Base-by-base conservation (phyloP, 2,329 filamentous ascomycete species). In the Geoglossum cookeanum region DNA sequence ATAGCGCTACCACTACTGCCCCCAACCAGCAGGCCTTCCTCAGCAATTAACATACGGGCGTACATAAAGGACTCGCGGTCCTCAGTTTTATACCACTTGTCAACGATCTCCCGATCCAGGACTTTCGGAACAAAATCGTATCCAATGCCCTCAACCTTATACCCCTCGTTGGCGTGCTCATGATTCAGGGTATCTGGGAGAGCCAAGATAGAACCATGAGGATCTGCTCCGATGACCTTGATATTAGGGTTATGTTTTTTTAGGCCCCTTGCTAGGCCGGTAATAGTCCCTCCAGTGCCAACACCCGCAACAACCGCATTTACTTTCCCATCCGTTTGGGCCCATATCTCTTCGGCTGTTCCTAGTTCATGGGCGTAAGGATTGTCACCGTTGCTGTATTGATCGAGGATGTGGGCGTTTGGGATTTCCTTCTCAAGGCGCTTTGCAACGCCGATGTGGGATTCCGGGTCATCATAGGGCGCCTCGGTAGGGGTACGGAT, bases 101-200 rank as follows among this genome's bases (percentile, higher is more conserved):
- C 87, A 33, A 98, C 86, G 4, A 79, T 69, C 32, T 82, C 71
- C 66, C 84, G 87, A 62, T 92, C 83, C 57, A 98, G 75, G 4
- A 98, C 94, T 29, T 97, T 87, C 5, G 94, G 92, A 59, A 98
- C 85, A 69, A 98, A 98, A 69, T 98, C 92, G 69, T 98, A 98
- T 22, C 92, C 92, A 65, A 98, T 98, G 48, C 92, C 92, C 73
- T 98, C 92, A 0, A 98, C 92, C 74, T 98, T 97, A 75, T 98
- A 98, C 1, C 83, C 76, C 69, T 88, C 82, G 66, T 96, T 91
- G 60, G 79, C 78, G 67, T 83, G 80, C 61, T 87, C 84, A 53
- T 87, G 75, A 69, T 98, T 98, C 63, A 98, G 74, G 4, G 70
- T 65, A 62, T 85, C 80, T 1, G 92, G 92, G 35, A 94, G 66